A percentile compares a stretch with the other conserved stretches of the same genome.
phyloP scores from a whole-genome alignment of 2,329 filamentous ascomycete genomes.

The Septoria petroselini region DNA sequence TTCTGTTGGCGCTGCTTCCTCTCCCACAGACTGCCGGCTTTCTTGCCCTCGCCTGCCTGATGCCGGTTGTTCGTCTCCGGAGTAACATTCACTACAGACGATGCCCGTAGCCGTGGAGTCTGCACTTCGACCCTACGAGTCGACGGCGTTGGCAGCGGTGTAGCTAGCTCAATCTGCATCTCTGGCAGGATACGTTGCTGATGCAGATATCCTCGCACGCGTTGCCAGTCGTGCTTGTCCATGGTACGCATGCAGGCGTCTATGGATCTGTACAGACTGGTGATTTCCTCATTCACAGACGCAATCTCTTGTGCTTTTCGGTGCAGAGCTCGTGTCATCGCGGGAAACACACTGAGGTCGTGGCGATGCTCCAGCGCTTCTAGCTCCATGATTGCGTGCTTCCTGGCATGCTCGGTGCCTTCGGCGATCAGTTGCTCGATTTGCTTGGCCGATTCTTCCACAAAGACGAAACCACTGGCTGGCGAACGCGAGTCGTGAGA shows the following conservation, averaged over 20 bases:
- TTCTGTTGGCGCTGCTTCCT: conserved; percentile 15
- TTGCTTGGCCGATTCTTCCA: conserved; percentile 19
- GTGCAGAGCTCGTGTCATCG: conserved; percentile 13
- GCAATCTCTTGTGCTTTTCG: conserved; percentile 17
- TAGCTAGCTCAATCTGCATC: conserved; percentile 13
- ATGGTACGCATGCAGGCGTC: conserved; percentile 15
- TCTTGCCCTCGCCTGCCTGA: conserved; percentile 6
- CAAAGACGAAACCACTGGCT: conserved; percentile 17
- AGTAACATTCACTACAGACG: neutral
- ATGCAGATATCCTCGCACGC: conserved; percentile 11
- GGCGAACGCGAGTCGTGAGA: neutral
- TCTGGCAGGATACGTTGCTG: conserved; percentile 16
- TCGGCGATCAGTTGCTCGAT: conserved; percentile 14
- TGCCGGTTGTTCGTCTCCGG: conserved; percentile 16
- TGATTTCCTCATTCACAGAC: conserved; percentile 12
- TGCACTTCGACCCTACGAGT: neutral
- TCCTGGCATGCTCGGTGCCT: conserved; percentile 16
- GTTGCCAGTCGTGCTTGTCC: conserved; percentile 12
- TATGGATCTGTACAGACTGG: conserved; percentile 14
- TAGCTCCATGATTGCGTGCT: conserved; percentile 15
- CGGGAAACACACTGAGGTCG: conserved; percentile 18
- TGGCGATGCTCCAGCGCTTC: conserved; percentile 17
- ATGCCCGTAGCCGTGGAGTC: neutral
- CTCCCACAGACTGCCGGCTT: neutral
- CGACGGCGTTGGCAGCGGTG: conserved; percentile 8